A percentile compares a stretch with the other conserved stretches of the same genome.
These are phyloP conservation scores for Plasmodium coatneyi DNA, from an alignment of 169 alveolate genomes.

Conservation along the genomic window DNA sequence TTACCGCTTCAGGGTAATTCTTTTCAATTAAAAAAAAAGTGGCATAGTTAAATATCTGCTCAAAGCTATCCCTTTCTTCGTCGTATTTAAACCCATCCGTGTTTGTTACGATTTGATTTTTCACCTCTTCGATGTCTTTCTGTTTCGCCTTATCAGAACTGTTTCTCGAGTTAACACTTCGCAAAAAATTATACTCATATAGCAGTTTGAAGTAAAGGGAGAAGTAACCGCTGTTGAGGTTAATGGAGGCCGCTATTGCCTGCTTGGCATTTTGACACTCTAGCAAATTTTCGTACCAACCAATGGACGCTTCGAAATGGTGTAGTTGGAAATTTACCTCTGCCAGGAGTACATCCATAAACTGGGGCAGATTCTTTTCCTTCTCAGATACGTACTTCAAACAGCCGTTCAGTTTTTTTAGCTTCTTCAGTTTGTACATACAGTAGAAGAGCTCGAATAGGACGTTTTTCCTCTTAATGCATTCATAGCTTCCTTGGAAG, in stretches of 20 bases:
- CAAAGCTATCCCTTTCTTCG: slow-evolving; percentile 40
- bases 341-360: slow-evolving; percentile 26
- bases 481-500: slow-evolving; percentile 44
- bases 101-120: slow-evolving; percentile 11
- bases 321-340: slow-evolving; percentile 30
- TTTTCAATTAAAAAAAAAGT: slow-evolving; percentile 56
- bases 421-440: slow-evolving; percentile 41
- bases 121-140: slow-evolving; percentile 20
- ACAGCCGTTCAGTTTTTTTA: slow-evolving; percentile 57
- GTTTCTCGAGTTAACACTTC: not conserved
- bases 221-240: slow-evolving; percentile 37
- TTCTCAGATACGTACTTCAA: slow-evolving; percentile 31
- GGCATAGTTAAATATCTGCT: slow-evolving; percentile 32
- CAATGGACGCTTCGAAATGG: slow-evolving; percentile 30
- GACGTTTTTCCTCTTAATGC: slow-evolving; percentile 31
- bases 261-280: slow-evolving; percentile 13
- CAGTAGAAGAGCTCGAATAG: slow-evolving; percentile 65
- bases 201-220: slow-evolving; percentile 16
- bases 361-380: slow-evolving; percentile 15
- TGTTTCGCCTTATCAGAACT: not conserved
- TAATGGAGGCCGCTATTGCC: slow-evolving; percentile 36
- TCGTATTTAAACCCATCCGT: slow-evolving; percentile 42
- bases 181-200: slow-evolving; percentile 61
- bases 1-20: slow-evolving; percentile 5
- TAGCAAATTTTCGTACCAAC: slow-evolving; percentile 24